Evolutionary conservation across 345 rosid species (phyloP), one percentile per base, ranked within the genome.

Genomic region (Theobroma cacao): DNA sequence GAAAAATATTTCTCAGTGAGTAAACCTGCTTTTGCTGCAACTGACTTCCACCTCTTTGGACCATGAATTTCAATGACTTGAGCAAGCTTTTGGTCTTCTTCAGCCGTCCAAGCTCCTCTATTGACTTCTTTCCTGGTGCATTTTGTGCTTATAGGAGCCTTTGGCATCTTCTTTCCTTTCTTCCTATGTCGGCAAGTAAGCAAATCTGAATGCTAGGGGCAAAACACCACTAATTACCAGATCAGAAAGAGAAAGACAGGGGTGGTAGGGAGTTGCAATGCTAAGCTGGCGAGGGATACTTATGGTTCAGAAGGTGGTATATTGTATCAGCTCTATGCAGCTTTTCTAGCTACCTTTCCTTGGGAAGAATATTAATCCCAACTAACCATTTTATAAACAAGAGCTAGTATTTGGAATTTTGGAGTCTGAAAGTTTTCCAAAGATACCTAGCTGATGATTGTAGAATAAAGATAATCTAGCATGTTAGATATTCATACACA

Each of bases 1-100:
- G 22, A 22, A 0, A 9, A 34, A 7, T 34, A 8, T 14, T 34
- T 17, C 10, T 30, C 0, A 59, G 4, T 15, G 14, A 30, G n/a
- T n/a, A 4, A n/a, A 78, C 92, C 88, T 82, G 90, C 86, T 87
- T 85, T 85, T 55, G 79, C 81, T 63, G 92, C 90, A 69, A 87
- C 20, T 14, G 79, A 78, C 74, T 76, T 85, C 92, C 90, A 89
- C 73, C 80, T 85, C 75, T 55, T 82, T 20, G 89, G 92, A 65
- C 92, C 92, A 75, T 85, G 87, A 50, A 80, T 58, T 61, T 86
- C 79, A 63, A 87, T 84, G 31, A 75, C 78, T 56, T 76, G 79
- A 56, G 89, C 86, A 55, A 89, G 75, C 63, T 78, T 87, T 47
- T 47, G 77, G 78, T 89, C 89, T 78, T 89, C 92, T 72, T 87